These are phyloP conservation scores for Boletus rubroflammeus DNA, from an alignment of 768 basidiomycete genomes.

Conservation along the genomic window DNA sequence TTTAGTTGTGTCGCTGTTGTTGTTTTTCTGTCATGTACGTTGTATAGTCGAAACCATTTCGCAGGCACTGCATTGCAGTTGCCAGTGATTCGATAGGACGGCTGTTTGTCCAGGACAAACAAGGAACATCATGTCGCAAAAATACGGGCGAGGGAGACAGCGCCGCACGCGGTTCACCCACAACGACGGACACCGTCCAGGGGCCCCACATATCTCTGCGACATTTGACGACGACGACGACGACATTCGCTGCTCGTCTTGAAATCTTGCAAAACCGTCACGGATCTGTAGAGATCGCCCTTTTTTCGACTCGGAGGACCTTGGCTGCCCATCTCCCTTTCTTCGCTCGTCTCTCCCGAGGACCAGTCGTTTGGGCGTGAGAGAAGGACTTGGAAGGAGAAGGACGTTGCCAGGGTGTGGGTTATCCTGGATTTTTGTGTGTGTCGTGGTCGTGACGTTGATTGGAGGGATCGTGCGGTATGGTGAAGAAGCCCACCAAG, in stretches of 20 bases:
- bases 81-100: slow-evolving; percentile 9
- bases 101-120: slow-evolving; percentile 33
- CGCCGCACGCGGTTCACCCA: slow-evolving; percentile 24
- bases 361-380: background rate
- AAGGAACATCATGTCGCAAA: slow-evolving; percentile 37
- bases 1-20: background rate
- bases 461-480: slow-evolving; percentile 3
- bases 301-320: slow-evolving; percentile 2
- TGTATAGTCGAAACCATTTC: background rate
- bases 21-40: background rate
- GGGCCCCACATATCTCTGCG: background rate
- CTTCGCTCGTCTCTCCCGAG: background rate
- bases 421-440: background rate
- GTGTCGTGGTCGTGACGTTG: slow-evolving; percentile 6
- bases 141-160: slow-evolving; percentile 25
- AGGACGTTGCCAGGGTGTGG: background rate
- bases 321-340: background rate
- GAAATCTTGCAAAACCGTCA: slow-evolving; percentile 60
- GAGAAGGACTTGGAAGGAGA: background rate
- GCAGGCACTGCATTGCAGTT: too few species aligned
- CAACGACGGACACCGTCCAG: slow-evolving; percentile 20
- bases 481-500: slow-evolving; percentile 25
- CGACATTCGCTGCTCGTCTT: slow-evolving; percentile 35
- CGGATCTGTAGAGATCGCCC: slow-evolving; percentile 62
- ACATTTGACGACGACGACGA: slow-evolving; percentile 1